Conservation (phyloP, 169 alveolate genomes). For the Cryptosporidium muris region DNA sequence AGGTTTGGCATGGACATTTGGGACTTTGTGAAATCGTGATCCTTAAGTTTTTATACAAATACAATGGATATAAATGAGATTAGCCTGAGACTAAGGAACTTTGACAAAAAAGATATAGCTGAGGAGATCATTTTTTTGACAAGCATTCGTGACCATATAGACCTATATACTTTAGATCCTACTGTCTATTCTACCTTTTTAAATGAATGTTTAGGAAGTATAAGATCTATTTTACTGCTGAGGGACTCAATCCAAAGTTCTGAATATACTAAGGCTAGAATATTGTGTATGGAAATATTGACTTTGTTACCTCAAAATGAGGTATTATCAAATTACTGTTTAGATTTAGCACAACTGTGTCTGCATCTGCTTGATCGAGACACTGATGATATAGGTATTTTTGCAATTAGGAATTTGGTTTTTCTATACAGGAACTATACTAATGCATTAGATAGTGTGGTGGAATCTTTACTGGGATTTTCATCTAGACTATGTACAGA, state of each 20-base stretch:
- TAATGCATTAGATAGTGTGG: conserved; percentile 25
- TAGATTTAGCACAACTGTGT: conserved; percentile 61
- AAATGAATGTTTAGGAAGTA: conserved; percentile 46
- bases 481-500: conserved; percentile 68
- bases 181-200: conserved; percentile 12
- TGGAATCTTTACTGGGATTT: conserved; percentile 65
- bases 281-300: conserved; percentile 61
- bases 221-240: conserved; percentile 38
- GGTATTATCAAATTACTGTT: conserved; percentile 45
- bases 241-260: conserved; percentile 9
- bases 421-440: conserved; percentile 58
- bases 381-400: conserved; percentile 54
- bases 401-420: conserved; percentile 67
- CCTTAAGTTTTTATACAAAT: neutral
- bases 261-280: conserved; percentile 42
- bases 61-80: conserved; percentile 60
- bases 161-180: conserved; percentile 22
- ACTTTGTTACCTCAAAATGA: conserved; percentile 61
- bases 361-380: conserved; percentile 61
- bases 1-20: neutral
- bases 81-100: conserved; percentile 55
- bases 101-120: conserved; percentile 25
- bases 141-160: conserved; percentile 47
- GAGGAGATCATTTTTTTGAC: conserved; percentile 57
- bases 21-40: neutral